phyloP scores from a whole-genome alignment of 768 basidiomycete species.

The Mrakia gelida region DNA sequence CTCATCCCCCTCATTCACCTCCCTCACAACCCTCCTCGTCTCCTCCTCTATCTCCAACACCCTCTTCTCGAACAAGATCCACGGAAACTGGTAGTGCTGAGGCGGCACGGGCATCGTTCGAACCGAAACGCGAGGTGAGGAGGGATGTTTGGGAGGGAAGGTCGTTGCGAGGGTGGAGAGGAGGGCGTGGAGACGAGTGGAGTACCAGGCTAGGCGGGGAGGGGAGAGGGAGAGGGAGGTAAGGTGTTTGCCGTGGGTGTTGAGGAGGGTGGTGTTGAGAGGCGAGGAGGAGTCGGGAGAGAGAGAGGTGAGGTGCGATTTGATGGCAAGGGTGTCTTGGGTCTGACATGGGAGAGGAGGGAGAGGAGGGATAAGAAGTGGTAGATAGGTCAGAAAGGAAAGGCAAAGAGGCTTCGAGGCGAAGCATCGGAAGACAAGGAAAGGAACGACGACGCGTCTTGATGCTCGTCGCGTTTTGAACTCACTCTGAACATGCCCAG shows the following conservation, averaged over 20 bases:
- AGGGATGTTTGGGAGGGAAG: slow-evolving; percentile 14
- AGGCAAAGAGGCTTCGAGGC: no score
- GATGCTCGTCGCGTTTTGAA: no score
- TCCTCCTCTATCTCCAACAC: slow-evolving; percentile 24
- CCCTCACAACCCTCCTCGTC: slow-evolving; percentile 16
- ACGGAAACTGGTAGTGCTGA: slow-evolving; percentile 28
- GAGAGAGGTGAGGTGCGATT: background rate
- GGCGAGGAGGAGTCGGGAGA: background rate
- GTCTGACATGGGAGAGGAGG: background rate
- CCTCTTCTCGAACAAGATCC: slow-evolving; percentile 16
- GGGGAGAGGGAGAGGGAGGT: slow-evolving; percentile 16
- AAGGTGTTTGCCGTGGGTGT: background rate
- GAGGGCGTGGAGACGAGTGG: background rate
- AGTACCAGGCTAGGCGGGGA: slow-evolving; percentile 21
- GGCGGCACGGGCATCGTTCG: slow-evolving; percentile 28
- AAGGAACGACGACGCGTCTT: no score
- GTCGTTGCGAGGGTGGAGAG: background rate
- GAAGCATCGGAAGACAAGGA: no score
- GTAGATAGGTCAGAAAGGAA: background rate
- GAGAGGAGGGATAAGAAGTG: background rate
- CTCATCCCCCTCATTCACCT: background rate
- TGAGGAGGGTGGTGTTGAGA: background rate
- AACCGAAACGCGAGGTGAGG: slow-evolving; percentile 15
- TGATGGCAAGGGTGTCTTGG: slow-evolving; percentile 27
- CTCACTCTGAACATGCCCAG: slow-evolving; percentile 27